A percentile compares a stretch with the other conserved stretches of the same genome.
Evolutionary conservation across 108 stramenopile genomes (phyloP).

Genomic region (Skeletonema tropicum): DNA sequence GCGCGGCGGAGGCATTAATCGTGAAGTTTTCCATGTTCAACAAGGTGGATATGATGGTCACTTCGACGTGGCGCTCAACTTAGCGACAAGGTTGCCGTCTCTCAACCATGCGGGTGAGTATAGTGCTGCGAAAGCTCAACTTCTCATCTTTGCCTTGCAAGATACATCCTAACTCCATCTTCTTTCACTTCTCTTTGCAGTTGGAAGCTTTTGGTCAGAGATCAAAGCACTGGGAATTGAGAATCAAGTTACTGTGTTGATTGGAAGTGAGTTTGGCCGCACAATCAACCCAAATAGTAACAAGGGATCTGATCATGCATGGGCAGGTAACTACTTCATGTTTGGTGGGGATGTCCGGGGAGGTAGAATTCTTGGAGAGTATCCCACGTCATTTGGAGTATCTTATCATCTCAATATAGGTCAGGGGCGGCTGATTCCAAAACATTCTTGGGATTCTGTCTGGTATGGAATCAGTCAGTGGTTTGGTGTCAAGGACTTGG

Average conservation of each 20-base stretch:
- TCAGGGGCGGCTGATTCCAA: constrained; percentile 67
- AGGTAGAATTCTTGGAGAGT: constrained; percentile 48
- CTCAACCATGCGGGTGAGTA: constrained; percentile 18
- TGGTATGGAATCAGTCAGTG: constrained; percentile 53
- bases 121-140: too few species aligned
- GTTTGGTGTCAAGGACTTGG: constrained; percentile 25
- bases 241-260: constrained; percentile 39
- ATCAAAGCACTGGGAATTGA: constrained; percentile 55
- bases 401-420: constrained; percentile 27
- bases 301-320: constrained; percentile 73
- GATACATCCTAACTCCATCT: constrained; percentile 1
- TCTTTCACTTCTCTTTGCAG: constrained; percentile 30
- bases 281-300: constrained; percentile 63
- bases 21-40: constrained; percentile 49
- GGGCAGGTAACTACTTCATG: constrained; percentile 63
- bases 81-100: constrained; percentile 15
- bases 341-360: constrained; percentile 50
- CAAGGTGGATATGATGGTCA: constrained; percentile 57
- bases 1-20: constrained; percentile 38
- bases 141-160: too few species aligned
- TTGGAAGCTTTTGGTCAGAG: constrained; percentile 54
- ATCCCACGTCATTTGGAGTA: constrained; percentile 28
- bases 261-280: constrained; percentile 66
- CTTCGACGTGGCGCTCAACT: constrained; percentile 15
- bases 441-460: constrained; percentile 68